These are phyloP conservation scores for Tulasnella sp. DNA, from an alignment of 768 basidiomycete genomes.

Conservation along the genomic window DNA sequence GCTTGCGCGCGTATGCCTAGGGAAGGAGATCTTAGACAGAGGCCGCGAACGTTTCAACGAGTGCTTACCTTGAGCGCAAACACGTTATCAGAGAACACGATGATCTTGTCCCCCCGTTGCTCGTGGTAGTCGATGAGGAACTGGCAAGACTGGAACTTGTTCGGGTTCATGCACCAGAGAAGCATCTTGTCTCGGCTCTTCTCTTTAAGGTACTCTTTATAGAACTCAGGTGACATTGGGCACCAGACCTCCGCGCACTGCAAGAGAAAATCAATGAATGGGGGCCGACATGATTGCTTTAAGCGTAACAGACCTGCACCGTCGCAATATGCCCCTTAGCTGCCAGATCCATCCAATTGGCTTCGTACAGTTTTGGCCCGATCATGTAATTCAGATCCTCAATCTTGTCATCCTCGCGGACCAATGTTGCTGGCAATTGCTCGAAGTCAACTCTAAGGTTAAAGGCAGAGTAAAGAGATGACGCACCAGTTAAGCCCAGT, in stretches of 20 bases:
- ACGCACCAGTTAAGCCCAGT: conserved; percentile 86
- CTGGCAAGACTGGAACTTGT: conserved; percentile 98
- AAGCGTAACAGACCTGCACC: conserved; percentile 68
- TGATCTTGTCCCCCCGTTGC: conserved; percentile 95
- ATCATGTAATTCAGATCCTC: conserved; percentile 98
- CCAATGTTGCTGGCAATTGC: conserved; percentile 71
- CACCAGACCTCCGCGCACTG: conserved; percentile 99
- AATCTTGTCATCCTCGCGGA: conserved; percentile 98
- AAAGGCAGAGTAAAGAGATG: not conserved
- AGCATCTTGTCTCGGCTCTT: conserved; percentile 92
- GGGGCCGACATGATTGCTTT: not conserved
- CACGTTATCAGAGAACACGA: conserved; percentile 98
- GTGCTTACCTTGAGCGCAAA: conserved; percentile 81
- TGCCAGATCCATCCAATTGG: conserved; percentile 99
- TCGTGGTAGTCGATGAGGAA: conserved; percentile 99
- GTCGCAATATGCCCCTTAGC: conserved; percentile 99
- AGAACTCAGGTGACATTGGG: conserved; percentile 99
- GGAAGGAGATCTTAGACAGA: conserved; percentile 19
- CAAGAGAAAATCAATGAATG: not conserved
- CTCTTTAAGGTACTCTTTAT: conserved; percentile 91
- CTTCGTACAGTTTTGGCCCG: conserved; percentile 98
- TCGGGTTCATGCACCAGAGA: conserved; percentile 99
- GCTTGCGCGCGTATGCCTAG: conserved; percentile 88
- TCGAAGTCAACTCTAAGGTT: not conserved
- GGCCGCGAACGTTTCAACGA: not conserved